A percentile compares a stretch with the other conserved stretches of the same genome.
Conservation (phyloP, 371 early-diverging fungal genomes). For the Syncephalastrum contaminatum region DNA sequence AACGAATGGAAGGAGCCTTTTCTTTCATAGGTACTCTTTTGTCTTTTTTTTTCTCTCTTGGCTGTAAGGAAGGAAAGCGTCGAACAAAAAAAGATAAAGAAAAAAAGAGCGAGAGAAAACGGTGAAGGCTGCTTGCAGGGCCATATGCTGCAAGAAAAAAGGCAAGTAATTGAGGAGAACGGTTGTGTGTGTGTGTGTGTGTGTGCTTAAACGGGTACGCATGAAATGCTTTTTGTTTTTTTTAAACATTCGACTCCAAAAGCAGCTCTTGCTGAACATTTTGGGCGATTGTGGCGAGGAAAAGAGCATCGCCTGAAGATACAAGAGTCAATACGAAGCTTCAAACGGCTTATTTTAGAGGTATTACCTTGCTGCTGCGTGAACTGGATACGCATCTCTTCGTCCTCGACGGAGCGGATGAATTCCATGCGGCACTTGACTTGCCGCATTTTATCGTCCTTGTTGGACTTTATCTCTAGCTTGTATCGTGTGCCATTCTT, state of each 20-base stretch:
- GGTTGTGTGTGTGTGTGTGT: background rate
- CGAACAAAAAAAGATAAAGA: constrained; percentile 1
- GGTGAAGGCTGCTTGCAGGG: background rate
- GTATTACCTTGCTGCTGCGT: constrained; percentile 41
- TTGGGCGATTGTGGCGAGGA: constrained; percentile 13
- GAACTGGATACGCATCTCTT: constrained; percentile 31
- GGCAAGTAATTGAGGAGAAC: background rate
- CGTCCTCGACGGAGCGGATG: constrained; percentile 24
- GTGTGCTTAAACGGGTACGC: too few species aligned
- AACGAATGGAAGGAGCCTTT: too few species aligned
- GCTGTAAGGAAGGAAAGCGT: too few species aligned
- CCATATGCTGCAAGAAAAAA: background rate
- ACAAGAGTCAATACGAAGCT: background rate
- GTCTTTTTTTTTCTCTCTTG: too few species aligned
- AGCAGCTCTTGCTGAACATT: constrained; percentile 4
- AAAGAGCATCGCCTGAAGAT: constrained; percentile 17
- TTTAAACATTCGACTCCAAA: background rate
- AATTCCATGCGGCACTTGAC: constrained; percentile 48
- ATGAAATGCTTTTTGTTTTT: background rate
- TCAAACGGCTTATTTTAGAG: background rate
- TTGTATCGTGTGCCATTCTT: constrained; percentile 40
- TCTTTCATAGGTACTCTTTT: too few species aligned
- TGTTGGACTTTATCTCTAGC: constrained; percentile 37
- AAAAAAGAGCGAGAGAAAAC: constrained; percentile 2
- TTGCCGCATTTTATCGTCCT: constrained; percentile 27